These are phyloP conservation scores for Auriscalpium microsporum DNA, from an alignment of 768 basidiomycete genomes.

Conservation along the genomic window DNA sequence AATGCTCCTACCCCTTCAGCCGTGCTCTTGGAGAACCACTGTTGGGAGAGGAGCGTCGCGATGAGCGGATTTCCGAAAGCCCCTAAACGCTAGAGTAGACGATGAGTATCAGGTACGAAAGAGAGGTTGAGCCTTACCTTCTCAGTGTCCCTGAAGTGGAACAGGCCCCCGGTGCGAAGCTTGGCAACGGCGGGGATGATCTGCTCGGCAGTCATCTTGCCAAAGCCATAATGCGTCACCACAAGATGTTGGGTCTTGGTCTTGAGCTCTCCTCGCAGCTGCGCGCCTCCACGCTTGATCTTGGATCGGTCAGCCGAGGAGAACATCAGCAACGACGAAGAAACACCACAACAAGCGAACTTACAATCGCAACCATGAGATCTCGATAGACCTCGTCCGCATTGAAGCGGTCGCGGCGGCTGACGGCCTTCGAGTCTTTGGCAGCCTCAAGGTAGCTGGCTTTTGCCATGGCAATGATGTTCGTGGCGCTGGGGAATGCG, in stretches of 20 bases:
- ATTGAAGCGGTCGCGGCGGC: not conserved
- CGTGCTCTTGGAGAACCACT: not conserved
- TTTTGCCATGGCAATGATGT: not conserved
- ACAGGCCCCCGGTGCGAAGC: not conserved
- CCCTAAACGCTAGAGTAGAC: not conserved
- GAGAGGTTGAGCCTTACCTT: not conserved
- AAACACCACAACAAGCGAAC: not conserved
- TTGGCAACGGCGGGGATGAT: not conserved
- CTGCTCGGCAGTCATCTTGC: not conserved
- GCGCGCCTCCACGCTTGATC: not conserved
- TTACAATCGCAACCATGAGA: not conserved
- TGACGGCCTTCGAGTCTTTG: not conserved
- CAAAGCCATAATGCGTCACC: not conserved
- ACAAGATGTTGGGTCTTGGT: not conserved
- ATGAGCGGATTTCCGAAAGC: not conserved
- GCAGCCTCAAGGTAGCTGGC: not conserved
- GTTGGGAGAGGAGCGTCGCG: not conserved
- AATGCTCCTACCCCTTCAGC: not conserved
- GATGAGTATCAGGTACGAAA: not conserved
- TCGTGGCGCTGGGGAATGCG: not conserved
- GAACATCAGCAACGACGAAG: not conserved
- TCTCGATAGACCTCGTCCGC: not conserved
- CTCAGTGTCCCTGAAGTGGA: not conserved
- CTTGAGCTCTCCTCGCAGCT: not conserved
- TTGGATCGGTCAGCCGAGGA: not conserved